These are phyloP conservation scores for Camellia japonica DNA, from an alignment of 148 eudicot species.

Conservation along the genomic window DNA sequence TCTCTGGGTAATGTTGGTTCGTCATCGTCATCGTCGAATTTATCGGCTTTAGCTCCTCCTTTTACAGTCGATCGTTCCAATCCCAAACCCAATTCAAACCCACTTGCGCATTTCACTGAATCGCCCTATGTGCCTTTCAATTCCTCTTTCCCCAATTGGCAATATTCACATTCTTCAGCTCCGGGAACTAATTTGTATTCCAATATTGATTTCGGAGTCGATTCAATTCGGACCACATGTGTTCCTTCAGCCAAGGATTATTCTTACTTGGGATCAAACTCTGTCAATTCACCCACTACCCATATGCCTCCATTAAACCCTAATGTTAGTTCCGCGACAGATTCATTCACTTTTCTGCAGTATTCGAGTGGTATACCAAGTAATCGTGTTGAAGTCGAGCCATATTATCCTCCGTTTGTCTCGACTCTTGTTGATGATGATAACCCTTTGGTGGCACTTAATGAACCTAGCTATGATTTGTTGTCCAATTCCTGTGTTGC, in stretches of 20 bases:
- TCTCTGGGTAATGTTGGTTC: conserved; percentile 49
- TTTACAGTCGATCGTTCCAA: conserved; percentile 65
- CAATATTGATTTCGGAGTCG: conserved; percentile 23
- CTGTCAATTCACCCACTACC: conserved; percentile 22
- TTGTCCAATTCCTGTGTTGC: conserved; percentile 32
- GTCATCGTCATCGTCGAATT: conserved; percentile 58
- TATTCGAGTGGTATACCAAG: conserved; percentile 32
- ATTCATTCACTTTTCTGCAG: conserved; percentile 35
- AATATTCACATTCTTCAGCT: conserved; percentile 38
- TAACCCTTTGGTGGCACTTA: conserved; percentile 28
- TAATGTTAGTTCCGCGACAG: conserved; percentile 19
- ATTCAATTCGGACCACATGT: conserved; percentile 31
- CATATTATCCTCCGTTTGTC: conserved; percentile 52
- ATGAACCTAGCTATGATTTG: conserved; percentile 40
- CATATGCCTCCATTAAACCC: conserved; percentile 33
- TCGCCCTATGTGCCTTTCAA: conserved; percentile 39
- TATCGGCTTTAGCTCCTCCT: conserved; percentile 87
- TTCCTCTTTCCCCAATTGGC: conserved; percentile 48
- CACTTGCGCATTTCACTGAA: conserved; percentile 39
- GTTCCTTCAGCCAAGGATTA: conserved; percentile 29
- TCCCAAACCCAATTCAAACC: conserved; percentile 45
- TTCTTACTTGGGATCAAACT: conserved; percentile 31
- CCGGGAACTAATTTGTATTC: conserved; percentile 34
- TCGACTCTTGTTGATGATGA: conserved; percentile 36
- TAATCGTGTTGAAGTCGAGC: conserved; percentile 31